Conservation (phyloP, 257 asterid genomes). For the Lithospermum erythrorhizon region DNA sequence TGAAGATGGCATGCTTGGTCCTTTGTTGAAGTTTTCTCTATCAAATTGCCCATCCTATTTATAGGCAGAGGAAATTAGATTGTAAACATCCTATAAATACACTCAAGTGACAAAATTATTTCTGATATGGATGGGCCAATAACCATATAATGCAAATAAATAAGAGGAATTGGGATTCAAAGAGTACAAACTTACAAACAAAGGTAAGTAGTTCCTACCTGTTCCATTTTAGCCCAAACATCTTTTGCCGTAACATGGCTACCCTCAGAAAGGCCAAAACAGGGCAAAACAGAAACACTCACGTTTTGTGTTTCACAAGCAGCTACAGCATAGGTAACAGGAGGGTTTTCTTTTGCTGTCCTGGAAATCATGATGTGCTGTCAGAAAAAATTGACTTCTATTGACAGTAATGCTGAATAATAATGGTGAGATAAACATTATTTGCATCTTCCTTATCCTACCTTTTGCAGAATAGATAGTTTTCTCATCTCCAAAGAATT, state of each 20-base stretch:
- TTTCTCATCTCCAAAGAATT: too few relatives aligned
- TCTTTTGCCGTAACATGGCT: conserved; percentile 81
- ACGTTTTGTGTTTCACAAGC: conserved; percentile 98
- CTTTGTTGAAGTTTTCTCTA: conserved; percentile 58
- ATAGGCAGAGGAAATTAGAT: neutral
- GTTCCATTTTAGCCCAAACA: conserved; percentile 88
- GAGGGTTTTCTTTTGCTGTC: conserved; percentile 84
- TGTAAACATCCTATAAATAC: neutral
- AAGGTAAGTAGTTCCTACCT: conserved; percentile 30
- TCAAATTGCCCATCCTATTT: conserved; percentile 84
- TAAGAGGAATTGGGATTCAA: neutral
- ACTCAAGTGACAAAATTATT: neutral
- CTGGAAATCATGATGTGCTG: conserved; percentile 34
- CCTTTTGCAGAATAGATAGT: too few relatives aligned
- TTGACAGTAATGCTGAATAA: too few relatives aligned
- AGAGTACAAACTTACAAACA: neutral
- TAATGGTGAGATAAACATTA: too few relatives aligned
- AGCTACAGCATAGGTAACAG: conserved; percentile 87
- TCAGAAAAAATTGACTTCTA: neutral
- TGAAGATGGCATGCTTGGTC: conserved; percentile 79
- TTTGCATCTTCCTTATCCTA: too few relatives aligned
- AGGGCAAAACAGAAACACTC: conserved; percentile 81
- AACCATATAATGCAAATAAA: too few relatives aligned
- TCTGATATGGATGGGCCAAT: too few relatives aligned
- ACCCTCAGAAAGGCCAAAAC: conserved; percentile 80